Base-by-base conservation (phyloP, 2,329 filamentous ascomycete genomes). In the Talaromyces piceae region DNA sequence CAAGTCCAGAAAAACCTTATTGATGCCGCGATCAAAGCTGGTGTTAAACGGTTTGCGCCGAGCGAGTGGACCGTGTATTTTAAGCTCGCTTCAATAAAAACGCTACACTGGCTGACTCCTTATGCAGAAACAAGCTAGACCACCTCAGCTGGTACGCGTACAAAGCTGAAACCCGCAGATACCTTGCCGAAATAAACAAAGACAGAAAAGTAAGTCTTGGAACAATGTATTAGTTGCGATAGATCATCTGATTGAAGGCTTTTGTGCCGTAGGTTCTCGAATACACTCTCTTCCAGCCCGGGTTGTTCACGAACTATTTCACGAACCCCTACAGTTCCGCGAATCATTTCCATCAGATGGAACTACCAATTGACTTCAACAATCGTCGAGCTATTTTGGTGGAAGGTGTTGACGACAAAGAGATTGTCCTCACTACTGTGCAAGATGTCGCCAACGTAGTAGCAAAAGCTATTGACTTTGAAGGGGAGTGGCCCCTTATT, bases 241-340 rank as follows among this genome's bases (percentile, higher is more conserved):
- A 18, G n/a, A 47, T 6, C 37, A 9, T 18, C 18, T 49, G n/a
- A 43, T 5, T 16, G 2, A 13, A 23, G 26, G 43, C 16, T n/a
- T 47, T 41, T 31, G 23, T 45, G 2, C 7, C 11, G 37, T 39
- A 80, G 76, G 66, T 78, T 3, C 65, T 82, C 5, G 77, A 82
- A 53, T 82, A 82, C 60, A 74, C 67, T 0, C 64, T 81, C 0
- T 81, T 82, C 57, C 77, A 81, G 31, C 76, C 76, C 0, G 78
- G 77, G 0, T 57, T 80, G 1, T 80, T 81, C 58, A 58, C 77
- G 22, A 71, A 83, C 60, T 82, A 82, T 63, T 67, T 81, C 28
- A 76, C 75, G 1, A 73, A 66, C 47, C 79, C 80, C 0, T 60
- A 76, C 51, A 67, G 71, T 39, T 72, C 77, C 0, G 61, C 72